phyloP scores from a whole-genome alignment of 83 land plant genomes.

The Picea engelmannii region DNA sequence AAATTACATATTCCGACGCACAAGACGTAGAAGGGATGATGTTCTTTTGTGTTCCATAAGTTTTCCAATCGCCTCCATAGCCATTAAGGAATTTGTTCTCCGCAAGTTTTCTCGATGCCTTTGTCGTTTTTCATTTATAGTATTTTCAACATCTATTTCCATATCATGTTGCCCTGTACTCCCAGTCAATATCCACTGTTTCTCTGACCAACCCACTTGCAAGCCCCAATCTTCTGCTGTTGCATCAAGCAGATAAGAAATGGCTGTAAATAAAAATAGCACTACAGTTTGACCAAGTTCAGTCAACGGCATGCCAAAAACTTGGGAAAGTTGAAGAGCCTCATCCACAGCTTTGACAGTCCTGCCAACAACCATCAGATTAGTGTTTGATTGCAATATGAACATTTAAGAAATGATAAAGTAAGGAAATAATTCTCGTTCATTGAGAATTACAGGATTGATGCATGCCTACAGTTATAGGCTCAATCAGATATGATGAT shows the following conservation, averaged over 20 bases:
- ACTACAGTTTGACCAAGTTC: constrained; percentile 47
- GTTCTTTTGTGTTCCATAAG: constrained; percentile 46
- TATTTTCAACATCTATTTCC: constrained; percentile 36
- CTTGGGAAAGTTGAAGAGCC: constrained; percentile 36
- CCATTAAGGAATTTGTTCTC: constrained; percentile 36
- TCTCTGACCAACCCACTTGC: constrained; percentile 33
- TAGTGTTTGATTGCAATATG: too few relatives aligned
- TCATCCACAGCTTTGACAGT: constrained; percentile 39
- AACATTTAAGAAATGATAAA: too few relatives aligned
- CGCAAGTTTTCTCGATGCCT: constrained; percentile 32
- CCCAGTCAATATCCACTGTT: constrained; percentile 35
- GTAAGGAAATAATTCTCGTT: too few relatives aligned
- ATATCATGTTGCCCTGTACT: constrained; percentile 41
- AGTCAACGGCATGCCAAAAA: constrained; percentile 18
- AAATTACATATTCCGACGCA: constrained; percentile 48
- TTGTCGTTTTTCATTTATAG: constrained; percentile 24
- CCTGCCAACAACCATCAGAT: constrained; percentile 34
- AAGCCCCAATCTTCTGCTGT: constrained; percentile 63
- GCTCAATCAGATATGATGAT: too few relatives aligned
- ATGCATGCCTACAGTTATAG: too few relatives aligned
- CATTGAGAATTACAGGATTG: too few relatives aligned
- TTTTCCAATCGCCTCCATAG: constrained; percentile 46
- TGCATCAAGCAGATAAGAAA: constrained; percentile 50
- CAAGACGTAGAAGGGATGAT: constrained; percentile 59
- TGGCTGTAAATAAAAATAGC: constrained; percentile 34